Base-by-base conservation (phyloP, 805 yeast species). In the Pichia gijzeniarum region DNA sequence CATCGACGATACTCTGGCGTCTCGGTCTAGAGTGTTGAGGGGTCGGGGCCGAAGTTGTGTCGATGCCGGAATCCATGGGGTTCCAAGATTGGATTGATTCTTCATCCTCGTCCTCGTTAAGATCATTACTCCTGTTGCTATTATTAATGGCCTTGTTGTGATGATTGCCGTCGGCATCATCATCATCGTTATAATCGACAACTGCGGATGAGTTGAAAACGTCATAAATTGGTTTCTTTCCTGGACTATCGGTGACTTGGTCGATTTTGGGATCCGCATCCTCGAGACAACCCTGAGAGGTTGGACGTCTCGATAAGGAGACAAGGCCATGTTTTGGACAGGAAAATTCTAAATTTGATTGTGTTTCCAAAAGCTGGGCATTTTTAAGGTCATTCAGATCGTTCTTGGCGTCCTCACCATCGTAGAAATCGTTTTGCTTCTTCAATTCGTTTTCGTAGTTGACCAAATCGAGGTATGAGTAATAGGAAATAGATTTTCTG, bases 381-480 rank as follows among this genome's bases (percentile, higher is more conserved):
- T 34, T 44, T 21, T 31, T 18, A 10, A 4, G 32, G 31, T 31
- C 16, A 43, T 30, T 35, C 4, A 31, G 5, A 43, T 21, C 18
- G 8, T 4, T 17, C 22, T 17, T 35, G 25, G 16, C 6, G 17
- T 18, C 28, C 4, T 18, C 12, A 19, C 31, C 22, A 25, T 14
- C 27, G n/a, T 38, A 32, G 14, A 20, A 27, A n/a, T 35, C 35
- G n/a, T 44, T 44, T 7, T 52, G 38, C 38, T 43, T 22, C 35
- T 59, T 43, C 41, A 25, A 25, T 25, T 25, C 28, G 10, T 25
- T 25, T 25, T 63, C 67, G 41, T 49, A 58, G 40, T 57, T 58
- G 27, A 63, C 54, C 22, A 63, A 45, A 36, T 64, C 68, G 3
- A 61, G 55, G 35, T 54, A 64, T 2, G 69, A 61, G 49, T 59